These are phyloP conservation scores for Trametes pubescens DNA, from an alignment of 1,284 basidiomycete species.

Conservation along the genomic window DNA sequence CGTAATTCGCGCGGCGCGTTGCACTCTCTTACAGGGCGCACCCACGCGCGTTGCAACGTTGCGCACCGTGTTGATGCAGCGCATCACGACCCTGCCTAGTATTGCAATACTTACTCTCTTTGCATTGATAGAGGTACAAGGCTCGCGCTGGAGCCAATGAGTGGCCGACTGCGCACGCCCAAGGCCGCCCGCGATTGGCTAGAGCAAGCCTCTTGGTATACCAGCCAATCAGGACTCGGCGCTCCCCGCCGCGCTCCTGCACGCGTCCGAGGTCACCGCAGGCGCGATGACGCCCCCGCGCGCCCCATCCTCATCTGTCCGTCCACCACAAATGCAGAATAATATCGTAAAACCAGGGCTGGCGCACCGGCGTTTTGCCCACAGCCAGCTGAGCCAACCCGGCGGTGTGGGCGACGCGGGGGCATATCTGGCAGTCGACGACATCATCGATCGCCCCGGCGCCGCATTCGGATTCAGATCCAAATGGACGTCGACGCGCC, in stretches of 20 bases:
- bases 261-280: background rate
- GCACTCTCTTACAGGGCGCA: conserved; percentile 11
- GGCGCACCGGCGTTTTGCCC: background rate
- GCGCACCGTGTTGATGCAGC: conserved; percentile 1
- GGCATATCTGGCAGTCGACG: conserved; percentile 10
- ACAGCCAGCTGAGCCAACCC: background rate
- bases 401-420: background rate
- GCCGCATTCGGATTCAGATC: conserved; percentile 20
- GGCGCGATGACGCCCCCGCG: background rate
- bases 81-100: conserved; percentile 3
- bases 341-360: background rate
- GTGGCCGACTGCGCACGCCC: background rate
- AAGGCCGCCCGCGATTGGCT: conserved; percentile 8
- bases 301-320: background rate
- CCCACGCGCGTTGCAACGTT: background rate
- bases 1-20: conserved; percentile 8
- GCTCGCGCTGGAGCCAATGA: conserved; percentile 1
- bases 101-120: conserved; percentile 18
- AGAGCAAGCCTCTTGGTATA: conserved; percentile 4
- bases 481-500: conserved; percentile 21
- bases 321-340: background rate
- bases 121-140: conserved; percentile 21
- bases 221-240: background rate
- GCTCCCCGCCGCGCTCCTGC: conserved; percentile 4
- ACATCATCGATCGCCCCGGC: conserved; percentile 6